Evolutionary conservation across 2,329 filamentous ascomycete genomes (phyloP).

Genomic region (Aspergillus vadensis): DNA sequence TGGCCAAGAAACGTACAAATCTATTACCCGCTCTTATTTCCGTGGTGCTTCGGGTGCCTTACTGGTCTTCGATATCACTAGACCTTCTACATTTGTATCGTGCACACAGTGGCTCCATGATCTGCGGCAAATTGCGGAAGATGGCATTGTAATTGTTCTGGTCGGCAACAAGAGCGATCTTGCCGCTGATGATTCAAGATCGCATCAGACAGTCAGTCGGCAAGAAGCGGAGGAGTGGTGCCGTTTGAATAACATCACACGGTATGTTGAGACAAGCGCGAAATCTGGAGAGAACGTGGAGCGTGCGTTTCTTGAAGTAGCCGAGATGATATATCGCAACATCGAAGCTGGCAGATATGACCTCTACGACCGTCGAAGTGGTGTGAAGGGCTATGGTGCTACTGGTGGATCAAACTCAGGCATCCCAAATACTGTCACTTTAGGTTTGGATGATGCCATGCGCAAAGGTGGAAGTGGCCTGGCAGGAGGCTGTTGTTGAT

Average conservation of each 20-base stretch:
- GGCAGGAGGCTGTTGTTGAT: constrained; percentile 41
- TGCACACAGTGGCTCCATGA: constrained; percentile 94
- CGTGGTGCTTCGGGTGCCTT: constrained; percentile 76
- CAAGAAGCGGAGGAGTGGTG: constrained; percentile 92
- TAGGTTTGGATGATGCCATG: constrained; percentile 53
- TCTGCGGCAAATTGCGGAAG: constrained; percentile 90
- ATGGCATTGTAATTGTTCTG: constrained; percentile 89
- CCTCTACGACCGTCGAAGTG: constrained; percentile 85
- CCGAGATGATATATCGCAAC: constrained; percentile 93
- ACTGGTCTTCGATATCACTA: constrained; percentile 91
- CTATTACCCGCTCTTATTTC: constrained; percentile 91
- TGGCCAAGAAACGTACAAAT: constrained; percentile 96
- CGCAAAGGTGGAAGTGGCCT: constrained; percentile 42
- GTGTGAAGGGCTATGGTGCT: constrained; percentile 70
- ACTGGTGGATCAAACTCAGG: constrained; percentile 40
- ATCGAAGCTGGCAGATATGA: constrained; percentile 95
- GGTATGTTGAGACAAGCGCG: constrained; percentile 94
- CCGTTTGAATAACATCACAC: constrained; percentile 76
- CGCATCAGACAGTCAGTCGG: constrained; percentile 68
- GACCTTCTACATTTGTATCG: constrained; percentile 80
- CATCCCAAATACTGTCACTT: constrained; percentile 45
- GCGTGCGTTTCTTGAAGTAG: constrained; percentile 86
- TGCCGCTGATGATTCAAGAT: constrained; percentile 51
- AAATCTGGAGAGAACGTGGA: constrained; percentile 96
- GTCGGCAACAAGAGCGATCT: constrained; percentile 96